Evolutionary conservation across 2,329 filamentous ascomycete genomes (phyloP), one percentile per base, ranked within the genome.

Genomic region (Colletotrichum sp.): DNA sequence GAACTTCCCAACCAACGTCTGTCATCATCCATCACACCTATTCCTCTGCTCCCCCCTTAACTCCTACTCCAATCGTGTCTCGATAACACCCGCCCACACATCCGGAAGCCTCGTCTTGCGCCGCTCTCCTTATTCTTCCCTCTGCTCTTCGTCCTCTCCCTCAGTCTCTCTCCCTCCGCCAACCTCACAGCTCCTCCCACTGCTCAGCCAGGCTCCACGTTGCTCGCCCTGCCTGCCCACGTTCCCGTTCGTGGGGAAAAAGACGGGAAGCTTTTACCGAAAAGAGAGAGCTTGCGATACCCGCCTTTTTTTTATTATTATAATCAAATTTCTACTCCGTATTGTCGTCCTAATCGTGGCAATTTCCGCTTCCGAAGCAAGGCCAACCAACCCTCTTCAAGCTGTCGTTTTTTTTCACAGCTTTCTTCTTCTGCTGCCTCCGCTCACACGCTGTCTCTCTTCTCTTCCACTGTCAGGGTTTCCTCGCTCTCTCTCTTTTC

Each of bases 271-370:
- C 68, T 44, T 34, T 34, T 67, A 12, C 16, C 70, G 63, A 36
- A 19, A 60, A 48, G 9, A 52, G n/a, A 57, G 16, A 64, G 59
- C 59, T 61, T 52, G 32, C 30, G 61, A 59, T 76, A 74, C 74
- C 74, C 74, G 74, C 74, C 74, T 74, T 76, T 76, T 74, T 32
- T 34, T 60, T 30, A 72, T 55, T 65, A 32, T 69, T 36, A 65
- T 65, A 74, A 69, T 75, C 64, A 73, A 75, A 75, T 48, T 36
- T 65, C 64, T 65, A 57, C 71, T 64, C 61, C 61, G 61, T 39
- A 27, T 22, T 57, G 22, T 76, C 28, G 64, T 73, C 13, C 39
- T 32, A 48, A 39, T 59, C 65, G 59, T 69, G 74, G 64, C 71
- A 76, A 76, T 74, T 74, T 76, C 57, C 59, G 64, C 57, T 34